Evolutionary conservation across 176 grass and related monocot species (phyloP).

Genomic region (Luzula sylvatica): DNA sequence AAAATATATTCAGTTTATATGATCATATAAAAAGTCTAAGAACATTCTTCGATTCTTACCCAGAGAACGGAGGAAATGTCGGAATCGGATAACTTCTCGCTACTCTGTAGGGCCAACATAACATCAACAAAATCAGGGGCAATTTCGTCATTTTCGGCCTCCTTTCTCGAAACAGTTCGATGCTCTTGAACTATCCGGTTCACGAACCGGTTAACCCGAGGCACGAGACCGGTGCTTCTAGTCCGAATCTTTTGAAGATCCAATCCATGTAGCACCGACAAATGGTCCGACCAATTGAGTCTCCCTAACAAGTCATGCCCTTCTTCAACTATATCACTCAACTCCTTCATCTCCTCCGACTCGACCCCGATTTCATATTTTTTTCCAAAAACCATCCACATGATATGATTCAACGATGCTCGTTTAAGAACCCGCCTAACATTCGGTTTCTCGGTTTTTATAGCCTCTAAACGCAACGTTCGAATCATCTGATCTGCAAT

Average conservation of each 20-base stretch:
- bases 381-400: slow-evolving; percentile 61
- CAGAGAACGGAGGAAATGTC: slow-evolving; percentile 77
- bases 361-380: slow-evolving; percentile 20
- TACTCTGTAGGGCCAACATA: slow-evolving; percentile 42
- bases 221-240: slow-evolving; percentile 45
- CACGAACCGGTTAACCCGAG: slow-evolving; percentile 47
- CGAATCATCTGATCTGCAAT: slow-evolving; percentile 56
- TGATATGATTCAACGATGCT: slow-evolving; percentile 61
- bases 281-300: slow-evolving; percentile 84
- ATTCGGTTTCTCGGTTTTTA: background rate
- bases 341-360: slow-evolving; percentile 37
- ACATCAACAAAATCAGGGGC: slow-evolving; percentile 58
- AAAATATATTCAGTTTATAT: background rate
- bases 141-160: background rate
- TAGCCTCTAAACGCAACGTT: background rate
- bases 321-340: slow-evolving; percentile 55
- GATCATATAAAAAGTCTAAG: too few species aligned
- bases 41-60: slow-evolving; percentile 21
- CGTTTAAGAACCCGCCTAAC: slow-evolving; percentile 41
- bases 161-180: background rate
- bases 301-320: slow-evolving; percentile 57
- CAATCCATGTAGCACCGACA: slow-evolving; percentile 32
- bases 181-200: slow-evolving; percentile 54
- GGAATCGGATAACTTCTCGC: slow-evolving; percentile 50
- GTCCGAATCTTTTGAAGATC: slow-evolving; percentile 41